Evolutionary conservation across 2,329 filamentous ascomycete genomes (phyloP).

Genomic region (Talaromyces amestolkiae): DNA sequence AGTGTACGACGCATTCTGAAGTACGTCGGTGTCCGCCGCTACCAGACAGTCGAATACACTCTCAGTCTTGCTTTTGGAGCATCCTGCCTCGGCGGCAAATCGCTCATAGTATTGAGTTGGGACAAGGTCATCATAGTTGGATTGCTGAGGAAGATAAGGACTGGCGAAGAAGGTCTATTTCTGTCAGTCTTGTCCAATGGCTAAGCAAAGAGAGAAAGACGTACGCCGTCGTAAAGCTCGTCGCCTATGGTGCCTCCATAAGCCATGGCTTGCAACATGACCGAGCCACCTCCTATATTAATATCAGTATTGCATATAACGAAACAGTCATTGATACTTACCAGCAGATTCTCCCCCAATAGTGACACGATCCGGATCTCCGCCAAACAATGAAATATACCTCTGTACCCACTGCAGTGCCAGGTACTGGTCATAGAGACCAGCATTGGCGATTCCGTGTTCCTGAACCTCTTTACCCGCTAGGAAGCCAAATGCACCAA

Average conservation of each 20-base stretch:
- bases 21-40: conserved; percentile 30
- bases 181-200: conserved; percentile 9
- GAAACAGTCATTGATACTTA: not conserved
- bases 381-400: conserved; percentile 56
- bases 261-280: conserved; percentile 19
- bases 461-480: conserved; percentile 43
- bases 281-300: conserved; percentile 31
- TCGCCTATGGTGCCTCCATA: conserved; percentile 11
- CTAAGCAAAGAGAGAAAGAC: not conserved
- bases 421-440: conserved; percentile 54
- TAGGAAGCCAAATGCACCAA: conserved; percentile 43
- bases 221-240: conserved; percentile 9
- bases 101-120: conserved; percentile 47
- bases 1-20: conserved; percentile 36
- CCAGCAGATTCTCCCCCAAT: conserved; percentile 53
- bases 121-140: conserved; percentile 47
- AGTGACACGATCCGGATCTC: conserved; percentile 51
- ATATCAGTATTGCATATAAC: not conserved
- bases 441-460: conserved; percentile 47
- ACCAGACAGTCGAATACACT: conserved; percentile 45
- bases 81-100: conserved; percentile 45
- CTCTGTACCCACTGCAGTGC: conserved; percentile 58
- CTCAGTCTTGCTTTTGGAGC: conserved; percentile 26
- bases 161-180: conserved; percentile 38
- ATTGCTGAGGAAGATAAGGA: conserved; percentile 58